Percentiles rank a stretch among this genome's conserved stretches.
These are phyloP conservation scores for Chlamydomonas schloesseri DNA, from an alignment of 139 green algal species.

Conservation along the genomic window DNA sequence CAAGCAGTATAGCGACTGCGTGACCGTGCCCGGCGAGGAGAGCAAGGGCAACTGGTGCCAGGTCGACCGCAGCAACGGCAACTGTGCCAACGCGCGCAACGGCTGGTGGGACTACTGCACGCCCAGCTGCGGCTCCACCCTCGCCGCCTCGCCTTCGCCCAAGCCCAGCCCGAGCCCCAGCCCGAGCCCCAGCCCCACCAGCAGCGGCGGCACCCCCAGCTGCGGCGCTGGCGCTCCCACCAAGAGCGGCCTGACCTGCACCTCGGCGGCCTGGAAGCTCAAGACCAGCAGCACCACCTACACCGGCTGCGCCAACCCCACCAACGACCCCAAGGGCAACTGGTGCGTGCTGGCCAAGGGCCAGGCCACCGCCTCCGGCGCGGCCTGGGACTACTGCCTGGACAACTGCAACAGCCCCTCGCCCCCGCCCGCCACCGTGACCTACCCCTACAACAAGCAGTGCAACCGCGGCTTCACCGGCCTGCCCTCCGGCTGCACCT, in stretches of 20 bases:
- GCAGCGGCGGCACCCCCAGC: too few species aligned
- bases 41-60: background rate
- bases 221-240: background rate
- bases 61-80: background rate
- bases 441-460: background rate
- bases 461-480: background rate
- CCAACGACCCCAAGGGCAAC: background rate
- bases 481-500: background rate
- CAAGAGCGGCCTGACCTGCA: background rate
- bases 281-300: background rate
- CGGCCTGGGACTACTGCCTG: slow-evolving; percentile 22
- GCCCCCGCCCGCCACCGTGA: background rate
- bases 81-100: background rate
- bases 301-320: slow-evolving; percentile 30
- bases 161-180: background rate
- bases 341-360: background rate
- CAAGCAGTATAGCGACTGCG: background rate
- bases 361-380: background rate
- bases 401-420: background rate
- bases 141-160: background rate
- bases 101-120: slow-evolving; percentile 14
- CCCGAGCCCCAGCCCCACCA: background rate
- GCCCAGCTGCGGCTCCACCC: background rate
- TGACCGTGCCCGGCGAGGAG: too few species aligned
- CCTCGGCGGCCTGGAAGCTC: background rate